Conservation (phyloP, 768 basidiomycete genomes). For the Mycena floridula region DNA sequence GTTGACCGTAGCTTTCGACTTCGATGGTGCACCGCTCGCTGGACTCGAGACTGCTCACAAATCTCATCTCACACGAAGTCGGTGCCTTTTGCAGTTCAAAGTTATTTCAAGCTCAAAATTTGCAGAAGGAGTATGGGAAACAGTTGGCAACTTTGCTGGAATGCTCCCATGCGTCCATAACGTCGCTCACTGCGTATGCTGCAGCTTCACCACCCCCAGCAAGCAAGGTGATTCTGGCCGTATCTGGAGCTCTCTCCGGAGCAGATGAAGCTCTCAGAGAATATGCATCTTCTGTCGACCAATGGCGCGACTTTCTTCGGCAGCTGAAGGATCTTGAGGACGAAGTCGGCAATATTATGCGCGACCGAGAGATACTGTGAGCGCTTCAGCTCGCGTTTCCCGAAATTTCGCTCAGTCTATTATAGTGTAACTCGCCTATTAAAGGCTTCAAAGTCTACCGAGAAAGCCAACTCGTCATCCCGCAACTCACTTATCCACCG, state of each 20-base stretch:
- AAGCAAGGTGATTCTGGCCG: slow-evolving; percentile 46
- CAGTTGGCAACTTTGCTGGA: no score
- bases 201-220: slow-evolving; percentile 53
- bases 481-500: no score
- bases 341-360: slow-evolving; percentile 60
- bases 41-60: slow-evolving; percentile 66
- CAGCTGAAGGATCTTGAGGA: slow-evolving; percentile 64
- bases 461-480: slow-evolving; percentile 35
- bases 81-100: no score
- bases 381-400: slow-evolving; percentile 19
- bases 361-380: slow-evolving; percentile 80
- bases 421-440: slow-evolving; percentile 71
- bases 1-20: no score
- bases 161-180: slow-evolving; percentile 54
- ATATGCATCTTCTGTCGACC: slow-evolving; percentile 56
- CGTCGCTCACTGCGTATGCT: slow-evolving; percentile 69
- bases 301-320: slow-evolving; percentile 58
- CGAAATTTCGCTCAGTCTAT: neutral
- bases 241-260: slow-evolving; percentile 51
- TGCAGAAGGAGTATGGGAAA: no score
- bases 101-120: no score
- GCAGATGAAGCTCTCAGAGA: slow-evolving; percentile 64
- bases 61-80: slow-evolving; percentile 67
- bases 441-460: slow-evolving; percentile 58
- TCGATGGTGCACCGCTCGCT: slow-evolving; percentile 69